These are phyloP conservation scores for Jamesozyma piceae DNA, from an alignment of 805 yeast genomes.

Conservation along the genomic window DNA sequence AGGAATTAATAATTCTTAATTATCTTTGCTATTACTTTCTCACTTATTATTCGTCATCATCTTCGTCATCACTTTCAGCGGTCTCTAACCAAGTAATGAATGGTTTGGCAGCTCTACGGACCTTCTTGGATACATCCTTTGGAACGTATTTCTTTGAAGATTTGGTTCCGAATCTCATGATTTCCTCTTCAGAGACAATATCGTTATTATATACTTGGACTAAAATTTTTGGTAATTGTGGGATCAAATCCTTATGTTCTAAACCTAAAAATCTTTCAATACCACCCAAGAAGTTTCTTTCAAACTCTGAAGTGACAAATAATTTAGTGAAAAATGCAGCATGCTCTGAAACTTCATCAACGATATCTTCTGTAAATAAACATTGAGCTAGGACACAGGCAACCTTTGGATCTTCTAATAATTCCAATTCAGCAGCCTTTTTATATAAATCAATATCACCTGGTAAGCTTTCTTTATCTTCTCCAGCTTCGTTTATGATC, in stretches of 20 bases:
- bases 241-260: slow-evolving; percentile 62
- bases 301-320: slow-evolving; percentile 51
- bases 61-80: slow-evolving; percentile 72
- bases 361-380: slow-evolving; percentile 69
- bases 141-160: slow-evolving; percentile 87
- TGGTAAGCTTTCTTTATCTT: slow-evolving; percentile 53
- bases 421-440: slow-evolving; percentile 71
- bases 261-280: slow-evolving; percentile 86
- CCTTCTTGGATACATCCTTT: slow-evolving; percentile 85
- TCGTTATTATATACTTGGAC: slow-evolving; percentile 77
- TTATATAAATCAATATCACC: slow-evolving; percentile 87
- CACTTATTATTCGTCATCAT: slow-evolving; percentile 19
- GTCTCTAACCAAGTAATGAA: slow-evolving; percentile 90
- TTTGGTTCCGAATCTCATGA: slow-evolving; percentile 78
- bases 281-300: slow-evolving; percentile 89
- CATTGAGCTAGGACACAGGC: slow-evolving; percentile 89
- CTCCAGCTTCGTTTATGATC: slow-evolving; percentile 46
- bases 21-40: not conserved
- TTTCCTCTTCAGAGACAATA: slow-evolving; percentile 71
- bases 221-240: slow-evolving; percentile 70
- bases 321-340: slow-evolving; percentile 76
- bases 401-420: slow-evolving; percentile 62
- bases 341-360: slow-evolving; percentile 64
- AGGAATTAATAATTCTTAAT: not conserved
- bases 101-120: slow-evolving; percentile 92